phyloP scores from a whole-genome alignment of 305 asterid species.

The Rubia tinctorum region DNA sequence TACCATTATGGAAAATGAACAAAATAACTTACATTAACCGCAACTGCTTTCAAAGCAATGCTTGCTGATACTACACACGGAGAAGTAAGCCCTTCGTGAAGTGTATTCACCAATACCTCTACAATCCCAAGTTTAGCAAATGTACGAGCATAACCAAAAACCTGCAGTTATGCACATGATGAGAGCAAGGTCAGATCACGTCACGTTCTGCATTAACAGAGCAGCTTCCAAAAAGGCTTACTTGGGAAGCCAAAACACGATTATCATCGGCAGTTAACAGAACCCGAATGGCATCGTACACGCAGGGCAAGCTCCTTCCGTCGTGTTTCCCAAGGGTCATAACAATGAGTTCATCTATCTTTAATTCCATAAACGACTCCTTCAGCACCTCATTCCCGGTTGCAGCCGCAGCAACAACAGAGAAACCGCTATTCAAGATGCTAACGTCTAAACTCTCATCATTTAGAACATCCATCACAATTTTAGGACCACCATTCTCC shows the following conservation, averaged over 20 bases:
- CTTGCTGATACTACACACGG: slow-evolving; percentile 66
- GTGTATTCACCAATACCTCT: slow-evolving; percentile 73
- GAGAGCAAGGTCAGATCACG: background rate
- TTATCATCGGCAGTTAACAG: slow-evolving; percentile 82
- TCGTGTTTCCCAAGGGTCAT: slow-evolving; percentile 52
- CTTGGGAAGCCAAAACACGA: slow-evolving; percentile 93
- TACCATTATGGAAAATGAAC: background rate
- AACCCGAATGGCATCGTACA: slow-evolving; percentile 73
- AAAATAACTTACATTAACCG: slow-evolving; percentile 72
- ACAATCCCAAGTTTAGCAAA: slow-evolving; percentile 74
- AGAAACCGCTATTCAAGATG: slow-evolving; percentile 64
- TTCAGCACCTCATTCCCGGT: slow-evolving; percentile 87
- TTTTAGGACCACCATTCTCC: slow-evolving; percentile 63
- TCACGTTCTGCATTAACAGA: background rate
- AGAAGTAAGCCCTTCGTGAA: slow-evolving; percentile 60
- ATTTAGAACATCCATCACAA: slow-evolving; percentile 47
- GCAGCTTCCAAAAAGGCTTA: slow-evolving; percentile 32
- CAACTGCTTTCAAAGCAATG: slow-evolving; percentile 78
- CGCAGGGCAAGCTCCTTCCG: slow-evolving; percentile 52
- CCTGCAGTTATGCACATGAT: slow-evolving; percentile 43
- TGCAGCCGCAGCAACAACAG: slow-evolving; percentile 85
- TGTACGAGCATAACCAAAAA: slow-evolving; percentile 88
- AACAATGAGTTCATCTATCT: slow-evolving; percentile 68
- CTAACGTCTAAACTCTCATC: slow-evolving; percentile 45
- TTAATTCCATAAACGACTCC: slow-evolving; percentile 78